A percentile compares a stretch with the other conserved stretches of the same genome.
Conservation (phyloP, 768 basidiomycete species). For the Lactarius quietus region DNA sequence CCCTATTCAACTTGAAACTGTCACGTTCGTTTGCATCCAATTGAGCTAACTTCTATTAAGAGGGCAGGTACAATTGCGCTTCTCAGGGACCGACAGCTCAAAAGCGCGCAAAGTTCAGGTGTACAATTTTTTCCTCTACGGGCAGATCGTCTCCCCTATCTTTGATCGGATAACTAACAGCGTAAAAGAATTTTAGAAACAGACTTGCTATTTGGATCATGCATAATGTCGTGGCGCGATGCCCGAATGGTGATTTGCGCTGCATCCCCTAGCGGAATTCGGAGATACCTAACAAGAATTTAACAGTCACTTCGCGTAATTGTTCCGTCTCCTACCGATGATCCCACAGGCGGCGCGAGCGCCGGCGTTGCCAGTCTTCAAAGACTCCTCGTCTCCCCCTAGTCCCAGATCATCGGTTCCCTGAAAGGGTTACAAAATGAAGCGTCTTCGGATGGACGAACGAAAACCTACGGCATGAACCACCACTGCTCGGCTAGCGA, state of each 20-base stretch:
- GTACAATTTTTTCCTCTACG: background rate
- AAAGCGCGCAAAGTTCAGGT: too few species aligned
- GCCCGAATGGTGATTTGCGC: background rate
- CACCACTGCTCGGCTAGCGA: constrained; percentile 60
- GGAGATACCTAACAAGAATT: constrained; percentile 1
- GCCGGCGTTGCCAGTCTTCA: constrained; percentile 78
- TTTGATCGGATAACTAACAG: background rate
- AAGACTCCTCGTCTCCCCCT: constrained; percentile 62
- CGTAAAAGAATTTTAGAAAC: background rate
- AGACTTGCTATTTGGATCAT: background rate
- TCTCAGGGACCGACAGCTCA: background rate
- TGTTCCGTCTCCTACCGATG: constrained; percentile 46
- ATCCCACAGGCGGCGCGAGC: constrained; percentile 78
- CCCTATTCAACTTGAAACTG: background rate
- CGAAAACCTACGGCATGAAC: constrained; percentile 56
- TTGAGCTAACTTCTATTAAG: background rate
- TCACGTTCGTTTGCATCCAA: too few species aligned
- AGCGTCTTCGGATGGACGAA: constrained; percentile 3
- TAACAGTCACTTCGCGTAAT: background rate
- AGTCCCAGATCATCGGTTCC: constrained; percentile 79
- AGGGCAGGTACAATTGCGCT: background rate
- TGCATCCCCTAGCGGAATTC: background rate
- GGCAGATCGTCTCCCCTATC: background rate
- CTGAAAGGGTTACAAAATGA: constrained; percentile 32
- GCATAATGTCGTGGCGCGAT: background rate